Percentiles rank a stretch among this genome's conserved stretches.
These are phyloP conservation scores for Xylariaceae sp. DNA, from an alignment of 2,329 filamentous ascomycete genomes.

Conservation along the genomic window DNA sequence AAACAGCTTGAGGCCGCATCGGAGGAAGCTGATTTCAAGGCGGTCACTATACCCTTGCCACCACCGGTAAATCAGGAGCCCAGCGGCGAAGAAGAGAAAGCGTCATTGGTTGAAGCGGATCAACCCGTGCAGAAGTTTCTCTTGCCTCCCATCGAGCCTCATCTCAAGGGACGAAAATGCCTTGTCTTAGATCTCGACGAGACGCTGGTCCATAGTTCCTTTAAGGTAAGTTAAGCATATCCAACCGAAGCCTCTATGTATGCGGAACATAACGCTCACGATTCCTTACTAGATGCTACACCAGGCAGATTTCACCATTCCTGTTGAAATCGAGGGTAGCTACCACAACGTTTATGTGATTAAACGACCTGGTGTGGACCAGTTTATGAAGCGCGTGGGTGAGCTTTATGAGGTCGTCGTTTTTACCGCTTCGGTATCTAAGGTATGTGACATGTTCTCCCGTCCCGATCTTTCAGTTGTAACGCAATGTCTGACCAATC, in stretches of 20 bases:
- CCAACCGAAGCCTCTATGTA: not conserved
- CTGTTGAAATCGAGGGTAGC: slow-evolving; percentile 96
- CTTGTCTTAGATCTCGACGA: slow-evolving; percentile 93
- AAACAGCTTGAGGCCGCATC: slow-evolving; percentile 36
- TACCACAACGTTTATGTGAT: slow-evolving; percentile 99
- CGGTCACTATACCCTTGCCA: slow-evolving; percentile 44
- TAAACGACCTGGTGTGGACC: slow-evolving; percentile 95
- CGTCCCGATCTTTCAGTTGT: not conserved
- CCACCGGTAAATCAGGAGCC: slow-evolving; percentile 35
- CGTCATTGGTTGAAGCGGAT: slow-evolving; percentile 42
- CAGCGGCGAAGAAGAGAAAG: slow-evolving; percentile 36
- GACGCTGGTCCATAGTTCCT: slow-evolving; percentile 95
- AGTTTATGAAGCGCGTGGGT: slow-evolving; percentile 97
- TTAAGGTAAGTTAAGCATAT: slow-evolving; percentile 64
- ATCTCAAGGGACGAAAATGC: slow-evolving; percentile 84
- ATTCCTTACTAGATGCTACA: slow-evolving; percentile 70
- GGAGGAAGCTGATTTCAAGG: slow-evolving; percentile 38
- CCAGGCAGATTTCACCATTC: slow-evolving; percentile 97
- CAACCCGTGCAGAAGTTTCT: slow-evolving; percentile 57
- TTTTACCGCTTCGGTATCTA: slow-evolving; percentile 96
- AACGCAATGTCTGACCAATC: slow-evolving; percentile 21
- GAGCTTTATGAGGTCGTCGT: slow-evolving; percentile 98
- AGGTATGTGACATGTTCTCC: slow-evolving; percentile 52
- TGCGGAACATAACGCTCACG: slow-evolving; percentile 3
- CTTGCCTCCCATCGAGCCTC: slow-evolving; percentile 73